Conservation (phyloP, 129 eudicot genomes). For the Pittosporum tobira region DNA sequence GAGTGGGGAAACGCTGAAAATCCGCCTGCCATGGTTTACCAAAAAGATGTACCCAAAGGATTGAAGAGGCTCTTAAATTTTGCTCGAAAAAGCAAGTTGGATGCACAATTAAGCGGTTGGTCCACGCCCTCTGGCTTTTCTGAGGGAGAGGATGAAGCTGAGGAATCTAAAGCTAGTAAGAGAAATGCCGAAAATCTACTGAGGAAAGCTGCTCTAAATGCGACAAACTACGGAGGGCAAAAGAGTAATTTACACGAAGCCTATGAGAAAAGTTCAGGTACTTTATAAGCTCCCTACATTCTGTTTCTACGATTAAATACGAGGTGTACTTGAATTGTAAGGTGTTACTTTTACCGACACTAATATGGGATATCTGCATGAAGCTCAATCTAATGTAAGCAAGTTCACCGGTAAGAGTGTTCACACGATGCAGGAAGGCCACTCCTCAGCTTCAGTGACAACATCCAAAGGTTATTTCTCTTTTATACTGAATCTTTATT, state of each 20-base stretch:
- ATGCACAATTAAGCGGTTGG: slow-evolving; percentile 59
- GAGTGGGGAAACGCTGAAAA: slow-evolving; percentile 95
- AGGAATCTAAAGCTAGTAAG: slow-evolving; percentile 50
- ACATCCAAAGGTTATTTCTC: slow-evolving; percentile 48
- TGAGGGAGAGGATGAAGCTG: slow-evolving; percentile 87
- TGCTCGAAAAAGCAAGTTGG: slow-evolving; percentile 79
- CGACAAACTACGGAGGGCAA: slow-evolving; percentile 33
- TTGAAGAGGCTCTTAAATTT: slow-evolving; percentile 82
- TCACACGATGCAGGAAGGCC: slow-evolving; percentile 46
- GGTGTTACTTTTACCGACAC: neutral
- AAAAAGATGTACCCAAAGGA: slow-evolving; percentile 91
- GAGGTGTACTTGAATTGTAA: neutral
- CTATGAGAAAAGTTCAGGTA: slow-evolving; percentile 24
- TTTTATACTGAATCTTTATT: neutral
- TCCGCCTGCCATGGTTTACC: slow-evolving; percentile 74
- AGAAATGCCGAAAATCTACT: slow-evolving; percentile 38
- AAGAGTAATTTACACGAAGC: slow-evolving; percentile 14
- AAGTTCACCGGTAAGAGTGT: slow-evolving; percentile 37
- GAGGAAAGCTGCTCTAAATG: slow-evolving; percentile 38
- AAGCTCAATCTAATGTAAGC: slow-evolving; percentile 57
- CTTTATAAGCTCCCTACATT: slow-evolving; percentile 5
- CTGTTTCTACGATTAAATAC: neutral
- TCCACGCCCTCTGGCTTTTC: slow-evolving; percentile 73
- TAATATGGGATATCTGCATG: slow-evolving; percentile 5
- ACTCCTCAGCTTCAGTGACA: slow-evolving; percentile 36